Evolutionary conservation across 768 basidiomycete species (phyloP), one percentile per base, ranked within the genome.

Genomic region (Suillus subaureus): DNA sequence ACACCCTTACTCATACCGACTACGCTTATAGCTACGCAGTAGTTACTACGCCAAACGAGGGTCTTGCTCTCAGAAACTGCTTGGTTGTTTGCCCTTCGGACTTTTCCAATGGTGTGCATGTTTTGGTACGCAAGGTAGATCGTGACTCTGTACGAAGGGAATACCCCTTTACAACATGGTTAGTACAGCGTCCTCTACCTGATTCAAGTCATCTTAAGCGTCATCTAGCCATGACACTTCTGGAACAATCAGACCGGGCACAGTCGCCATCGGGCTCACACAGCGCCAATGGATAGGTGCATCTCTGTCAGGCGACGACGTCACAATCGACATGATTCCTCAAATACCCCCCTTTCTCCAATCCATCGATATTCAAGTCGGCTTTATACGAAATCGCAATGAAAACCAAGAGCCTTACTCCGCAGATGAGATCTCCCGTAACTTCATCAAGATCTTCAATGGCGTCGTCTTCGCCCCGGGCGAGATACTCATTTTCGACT

Each of bases 231-330:
- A 93, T 68, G 94, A 96, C 70, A 87, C 89, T 66, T 91, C 92
- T 1, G 86, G 86, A 6, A 89, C 85, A 66, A 74, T 99, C 5
- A 78, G 78, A 6, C 87, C 87, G 0, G 91, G 93, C 4, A 78
- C 80, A 2, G 83, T 99, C 35, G 95, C 91, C n/a, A 88, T 89
- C 7, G 90, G 92, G 35, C 83, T 87, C 28, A 78, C 87, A 65
- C 93, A 95, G 66, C 87, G 97, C 12, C 89, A 93, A 79, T 99
- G 95, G 95, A 91, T 96, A 51, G 90, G 89, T 6, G 83, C 98
- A 8, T 94, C 94, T 18, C 77, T 91, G 47, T 77, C 82, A 3
- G 94, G 94, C 0, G 96, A 97, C 73, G 73, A 81, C 16, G 90
- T 93, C 61, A 84, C 89, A 18, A 83, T 97, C 45, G 88, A 91